Conservation (phyloP, 352 stramenopile genomes). For the Phytophthora meadii region DNA sequence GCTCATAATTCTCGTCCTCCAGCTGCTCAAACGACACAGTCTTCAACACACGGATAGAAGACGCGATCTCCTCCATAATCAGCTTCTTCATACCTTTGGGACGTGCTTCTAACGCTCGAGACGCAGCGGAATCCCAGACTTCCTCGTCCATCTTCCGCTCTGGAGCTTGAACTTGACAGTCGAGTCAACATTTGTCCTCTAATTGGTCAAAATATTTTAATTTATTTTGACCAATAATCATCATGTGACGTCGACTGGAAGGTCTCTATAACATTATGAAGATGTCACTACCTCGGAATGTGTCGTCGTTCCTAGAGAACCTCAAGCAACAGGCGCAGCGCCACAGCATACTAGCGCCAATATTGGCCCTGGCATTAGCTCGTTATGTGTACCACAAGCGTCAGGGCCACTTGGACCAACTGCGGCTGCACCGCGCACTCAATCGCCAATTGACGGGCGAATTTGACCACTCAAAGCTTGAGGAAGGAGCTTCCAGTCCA, state of each 20-base stretch:
- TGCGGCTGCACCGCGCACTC: constrained; percentile 48
- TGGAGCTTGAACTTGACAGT: constrained; percentile 23
- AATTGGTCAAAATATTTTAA: neutral
- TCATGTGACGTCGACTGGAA: too few species aligned
- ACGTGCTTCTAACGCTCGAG: neutral
- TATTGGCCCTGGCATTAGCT: constrained; percentile 50
- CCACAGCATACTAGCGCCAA: constrained; percentile 41
- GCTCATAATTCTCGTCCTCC: constrained; percentile 4
- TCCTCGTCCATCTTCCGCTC: constrained; percentile 4
- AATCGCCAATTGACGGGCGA: constrained; percentile 34
- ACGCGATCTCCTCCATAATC: constrained; percentile 14
- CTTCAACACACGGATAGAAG: constrained; percentile 20
- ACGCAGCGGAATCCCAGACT: neutral
- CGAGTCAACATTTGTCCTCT: constrained; percentile 7
- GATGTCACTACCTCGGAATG: constrained; percentile 11
- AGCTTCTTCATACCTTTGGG: constrained; percentile 12
- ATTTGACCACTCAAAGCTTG: constrained; percentile 1
- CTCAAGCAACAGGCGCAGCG: constrained; percentile 39
- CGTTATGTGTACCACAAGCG: constrained; percentile 55
- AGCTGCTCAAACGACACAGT: constrained; percentile 7
- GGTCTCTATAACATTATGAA: neutral
- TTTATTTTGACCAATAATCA: constrained; percentile 22
- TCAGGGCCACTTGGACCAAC: constrained; percentile 48
- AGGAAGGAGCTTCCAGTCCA: constrained; percentile 17
- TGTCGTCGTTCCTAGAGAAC: constrained; percentile 35